These are phyloP conservation scores for Cladorrhinum sp. DNA, from an alignment of 2,329 filamentous ascomycete species.

Conservation along the genomic window DNA sequence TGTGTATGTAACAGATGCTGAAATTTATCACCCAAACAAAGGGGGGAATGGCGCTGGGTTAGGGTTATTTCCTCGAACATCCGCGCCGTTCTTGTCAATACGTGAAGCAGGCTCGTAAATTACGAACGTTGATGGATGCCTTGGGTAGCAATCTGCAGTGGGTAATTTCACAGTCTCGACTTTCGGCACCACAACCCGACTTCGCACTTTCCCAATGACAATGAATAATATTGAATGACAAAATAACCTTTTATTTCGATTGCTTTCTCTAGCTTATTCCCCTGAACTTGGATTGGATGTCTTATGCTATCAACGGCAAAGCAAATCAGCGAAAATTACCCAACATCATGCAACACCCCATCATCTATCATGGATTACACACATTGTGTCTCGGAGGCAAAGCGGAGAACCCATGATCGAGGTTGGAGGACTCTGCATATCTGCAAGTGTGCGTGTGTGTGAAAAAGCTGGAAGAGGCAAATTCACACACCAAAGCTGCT, in stretches of 20 bases:
- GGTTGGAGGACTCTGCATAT: conserved; percentile 3
- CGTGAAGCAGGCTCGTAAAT: neutral
- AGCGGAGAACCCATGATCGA: conserved; percentile 4
- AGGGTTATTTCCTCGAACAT: neutral
- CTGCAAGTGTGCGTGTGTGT: neutral
- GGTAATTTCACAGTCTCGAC: neutral
- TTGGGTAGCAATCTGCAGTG: neutral
- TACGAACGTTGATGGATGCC: neutral
- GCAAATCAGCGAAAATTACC: neutral
- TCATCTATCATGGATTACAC: neutral
- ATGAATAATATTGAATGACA: neutral
- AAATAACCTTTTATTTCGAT: neutral
- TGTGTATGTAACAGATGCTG: neutral
- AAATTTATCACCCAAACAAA: neutral
- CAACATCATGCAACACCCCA: neutral
- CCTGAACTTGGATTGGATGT: neutral
- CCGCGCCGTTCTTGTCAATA: neutral
- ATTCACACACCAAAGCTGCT: conserved; percentile 2
- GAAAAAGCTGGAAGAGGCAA: conserved; percentile 4
- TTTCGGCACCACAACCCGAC: conserved; percentile 8
- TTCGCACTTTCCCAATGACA: neutral
- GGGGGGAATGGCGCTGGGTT: neutral
- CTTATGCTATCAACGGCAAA: neutral
- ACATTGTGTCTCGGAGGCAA: neutral
- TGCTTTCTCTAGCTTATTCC: neutral